Percentiles rank a stretch among this genome's conserved stretches.
phyloP scores from a whole-genome alignment of 805 yeast genomes.

The Metschnikowia shivogae region DNA sequence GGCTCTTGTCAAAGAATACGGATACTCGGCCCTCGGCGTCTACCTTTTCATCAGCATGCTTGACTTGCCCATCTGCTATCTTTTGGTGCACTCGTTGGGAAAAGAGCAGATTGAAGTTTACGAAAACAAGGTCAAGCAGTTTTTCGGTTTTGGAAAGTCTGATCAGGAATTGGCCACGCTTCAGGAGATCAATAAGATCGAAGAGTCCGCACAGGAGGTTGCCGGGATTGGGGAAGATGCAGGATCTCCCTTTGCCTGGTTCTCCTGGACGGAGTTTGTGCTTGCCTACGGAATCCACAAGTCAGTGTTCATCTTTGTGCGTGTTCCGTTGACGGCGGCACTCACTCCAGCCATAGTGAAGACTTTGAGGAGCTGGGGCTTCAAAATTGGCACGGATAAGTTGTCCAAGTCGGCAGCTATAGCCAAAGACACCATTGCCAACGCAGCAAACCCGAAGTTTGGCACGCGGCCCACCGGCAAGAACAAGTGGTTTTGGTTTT shows the following conservation, averaged over 20 bases:
- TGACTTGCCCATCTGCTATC: slow-evolving; percentile 80
- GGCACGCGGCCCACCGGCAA: slow-evolving; percentile 49
- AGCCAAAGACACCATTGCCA: slow-evolving; percentile 17
- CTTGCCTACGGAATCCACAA: slow-evolving; percentile 94
- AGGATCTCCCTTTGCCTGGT: slow-evolving; percentile 27
- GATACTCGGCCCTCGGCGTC: slow-evolving; percentile 85
- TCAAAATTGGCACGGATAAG: slow-evolving; percentile 58
- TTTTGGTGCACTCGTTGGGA: slow-evolving; percentile 82
- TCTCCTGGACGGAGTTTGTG: slow-evolving; percentile 74
- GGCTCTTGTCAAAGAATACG: slow-evolving; percentile 77
- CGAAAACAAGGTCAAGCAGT: slow-evolving; percentile 56
- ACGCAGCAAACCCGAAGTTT: slow-evolving; percentile 45
- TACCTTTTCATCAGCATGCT: slow-evolving; percentile 68
- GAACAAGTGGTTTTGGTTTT: slow-evolving; percentile 62
- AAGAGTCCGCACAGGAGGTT: slow-evolving; percentile 23
- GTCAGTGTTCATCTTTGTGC: slow-evolving; percentile 64
- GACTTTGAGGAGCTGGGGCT: slow-evolving; percentile 69
- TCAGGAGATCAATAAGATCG: slow-evolving; percentile 33
- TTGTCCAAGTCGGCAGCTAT: slow-evolving; percentile 37
- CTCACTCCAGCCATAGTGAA: slow-evolving; percentile 78
- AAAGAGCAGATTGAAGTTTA: slow-evolving; percentile 71
- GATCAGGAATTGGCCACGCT: slow-evolving; percentile 38
- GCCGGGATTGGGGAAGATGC: slow-evolving; percentile 18
- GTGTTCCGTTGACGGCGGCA: slow-evolving; percentile 90
- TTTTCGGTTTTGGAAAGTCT: slow-evolving; percentile 57